Conservation (phyloP, 805 yeast genomes). For the Zygoascus tannicola region DNA sequence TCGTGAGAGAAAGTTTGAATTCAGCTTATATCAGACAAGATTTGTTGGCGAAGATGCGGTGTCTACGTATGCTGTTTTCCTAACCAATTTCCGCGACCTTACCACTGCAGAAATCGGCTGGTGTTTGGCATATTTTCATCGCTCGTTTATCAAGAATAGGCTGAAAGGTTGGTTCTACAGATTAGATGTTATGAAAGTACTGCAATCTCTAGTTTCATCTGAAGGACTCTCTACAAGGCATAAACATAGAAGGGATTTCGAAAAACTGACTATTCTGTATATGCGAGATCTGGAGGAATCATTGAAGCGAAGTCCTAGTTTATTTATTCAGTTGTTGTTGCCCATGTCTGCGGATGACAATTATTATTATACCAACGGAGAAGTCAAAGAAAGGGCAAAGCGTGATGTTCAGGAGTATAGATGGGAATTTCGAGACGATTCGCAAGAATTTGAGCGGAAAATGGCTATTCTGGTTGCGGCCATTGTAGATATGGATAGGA, state of each 20-base stretch:
- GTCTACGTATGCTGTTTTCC: constrained; percentile 52
- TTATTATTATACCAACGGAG: constrained; percentile 55
- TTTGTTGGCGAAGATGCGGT: constrained; percentile 54
- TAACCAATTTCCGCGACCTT: constrained; percentile 55
- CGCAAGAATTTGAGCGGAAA: constrained; percentile 37
- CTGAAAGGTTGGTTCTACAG: constrained; percentile 51
- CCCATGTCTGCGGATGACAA: constrained; percentile 41
- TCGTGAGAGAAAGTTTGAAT: constrained; percentile 41
- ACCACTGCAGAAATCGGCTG: constrained; percentile 49
- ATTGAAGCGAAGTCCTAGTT: constrained; percentile 42
- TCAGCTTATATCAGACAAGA: constrained; percentile 32
- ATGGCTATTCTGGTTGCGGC: constrained; percentile 43
- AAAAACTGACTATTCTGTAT: constrained; percentile 54
- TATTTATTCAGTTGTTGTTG: constrained; percentile 58
- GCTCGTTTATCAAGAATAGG: constrained; percentile 56
- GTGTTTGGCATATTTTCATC: constrained; percentile 61
- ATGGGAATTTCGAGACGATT: constrained; percentile 24
- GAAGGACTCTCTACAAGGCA: constrained; percentile 38
- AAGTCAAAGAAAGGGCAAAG: constrained; percentile 25
- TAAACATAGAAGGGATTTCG: constrained; percentile 47
- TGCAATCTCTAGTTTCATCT: constrained; percentile 45
- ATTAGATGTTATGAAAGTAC: constrained; percentile 58
- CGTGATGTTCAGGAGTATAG: constrained; percentile 10
- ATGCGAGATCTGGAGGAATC: constrained; percentile 48
- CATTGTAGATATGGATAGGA: constrained; percentile 37